Base-by-base conservation (phyloP, 768 basidiomycete genomes). In the Suillus fuscotomentosus region DNA sequence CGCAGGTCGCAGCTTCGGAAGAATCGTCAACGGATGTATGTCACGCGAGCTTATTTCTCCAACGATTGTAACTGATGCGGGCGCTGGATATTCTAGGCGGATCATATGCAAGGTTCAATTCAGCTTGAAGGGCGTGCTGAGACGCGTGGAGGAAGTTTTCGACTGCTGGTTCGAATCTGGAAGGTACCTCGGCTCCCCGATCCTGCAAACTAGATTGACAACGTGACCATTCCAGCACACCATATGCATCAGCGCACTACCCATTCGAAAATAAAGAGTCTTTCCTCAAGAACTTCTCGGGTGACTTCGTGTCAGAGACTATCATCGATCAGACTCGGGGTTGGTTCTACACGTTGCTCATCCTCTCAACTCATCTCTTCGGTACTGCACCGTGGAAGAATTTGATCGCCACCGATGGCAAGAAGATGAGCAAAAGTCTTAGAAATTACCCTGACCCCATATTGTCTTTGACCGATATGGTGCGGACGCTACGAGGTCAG, bases 81-180 rank as follows among this genome's bases (percentile, higher is more conserved):
- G 24, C 24, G 24, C 24, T 24, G 24, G 24, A 24, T 24, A 24
- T 24, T 24, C 24, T 24, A 24, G 24, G 24, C 24, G 24, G 24
- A 24, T 24, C 24, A 24, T 24, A 24, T 24, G 24, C 24, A 24
- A 24, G 24, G 24, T 24, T 24, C 24, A 24, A 24, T 24, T 24
- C 24, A 24, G 24, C 24, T 24, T 24, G 24, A 96, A 94, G 70
- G 97, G 97, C 17, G 77, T 78, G 13, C 79, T 99, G 27, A 92
- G 85, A 77, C 89, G 97, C 59, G 84, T 98, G n/a, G 94, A 97
- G 65, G 97, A 99, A 76, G 95, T 99, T 42, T 99, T 99, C 73
- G 97, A 99, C 74, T 99, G 97, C 72, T 99, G 97, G 97, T 99
- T 99, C 73, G 97, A 99, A 79, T 99, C 97, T 5, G 97, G 97